Percentiles rank a stretch among this genome's conserved stretches.
Evolutionary conservation across 179 eudicot genomes (phyloP).

Genomic region (Beta corolliflora): DNA sequence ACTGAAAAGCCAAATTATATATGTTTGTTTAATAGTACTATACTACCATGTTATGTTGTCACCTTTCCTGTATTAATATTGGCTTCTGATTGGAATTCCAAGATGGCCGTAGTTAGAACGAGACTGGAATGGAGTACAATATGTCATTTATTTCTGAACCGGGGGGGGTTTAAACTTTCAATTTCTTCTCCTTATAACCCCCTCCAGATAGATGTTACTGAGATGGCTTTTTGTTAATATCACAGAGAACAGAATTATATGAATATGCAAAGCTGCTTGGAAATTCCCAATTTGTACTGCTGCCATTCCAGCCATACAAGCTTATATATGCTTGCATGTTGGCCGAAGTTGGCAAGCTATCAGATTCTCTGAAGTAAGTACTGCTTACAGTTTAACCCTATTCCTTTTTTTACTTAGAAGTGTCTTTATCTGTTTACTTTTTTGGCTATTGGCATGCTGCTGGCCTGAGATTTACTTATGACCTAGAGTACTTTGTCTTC

Average conservation of each 20-base stretch:
- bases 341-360: slow-evolving; percentile 85
- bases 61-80: neutral
- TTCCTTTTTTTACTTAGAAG: neutral
- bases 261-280: slow-evolving; percentile 90
- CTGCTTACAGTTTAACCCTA: neutral
- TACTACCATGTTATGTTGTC: too few relatives aligned
- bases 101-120: neutral
- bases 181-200: too few relatives aligned
- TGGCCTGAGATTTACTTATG: too few relatives aligned
- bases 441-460: neutral
- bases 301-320: slow-evolving; percentile 87
- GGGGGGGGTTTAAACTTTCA: neutral
- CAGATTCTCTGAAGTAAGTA: slow-evolving; percentile 81
- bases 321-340: slow-evolving; percentile 78
- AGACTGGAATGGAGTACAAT: neutral
- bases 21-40: neutral
- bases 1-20: neutral
- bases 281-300: slow-evolving; percentile 70
- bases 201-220: slow-evolving; percentile 4
- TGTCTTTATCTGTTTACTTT: neutral
- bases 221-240: slow-evolving; percentile 24
- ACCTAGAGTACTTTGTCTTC: too few relatives aligned
- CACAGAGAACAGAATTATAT: slow-evolving; percentile 82
- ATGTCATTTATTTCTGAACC: neutral
- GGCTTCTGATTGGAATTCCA: neutral